These are phyloP conservation scores for Pythium oligandrum DNA, from an alignment of 352 stramenopile genomes.

Conservation along the genomic window DNA sequence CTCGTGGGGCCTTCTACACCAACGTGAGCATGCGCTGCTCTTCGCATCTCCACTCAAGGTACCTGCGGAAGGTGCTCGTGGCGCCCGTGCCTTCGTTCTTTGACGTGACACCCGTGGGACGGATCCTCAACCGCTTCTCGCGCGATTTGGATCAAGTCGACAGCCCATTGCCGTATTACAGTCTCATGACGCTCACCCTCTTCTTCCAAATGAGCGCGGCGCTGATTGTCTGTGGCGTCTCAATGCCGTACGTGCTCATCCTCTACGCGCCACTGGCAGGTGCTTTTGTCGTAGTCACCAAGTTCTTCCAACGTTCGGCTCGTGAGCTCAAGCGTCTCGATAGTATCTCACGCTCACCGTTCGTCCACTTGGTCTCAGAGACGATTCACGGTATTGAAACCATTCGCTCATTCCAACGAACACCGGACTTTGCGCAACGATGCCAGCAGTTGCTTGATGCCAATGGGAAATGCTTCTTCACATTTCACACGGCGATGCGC, in stretches of 20 bases:
- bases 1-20: not conserved
- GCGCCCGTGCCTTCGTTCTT: conserved; percentile 6
- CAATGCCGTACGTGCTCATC: conserved; percentile 18
- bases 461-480: conserved; percentile 13
- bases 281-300: conserved; percentile 17
- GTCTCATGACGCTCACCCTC: conserved; percentile 2
- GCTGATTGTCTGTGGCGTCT: conserved; percentile 34
- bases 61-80: conserved; percentile 8
- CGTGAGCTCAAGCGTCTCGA: conserved; percentile 90
- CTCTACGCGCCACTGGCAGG: conserved; percentile 28
- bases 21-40: conserved; percentile 4
- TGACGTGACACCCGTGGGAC: too few species aligned
- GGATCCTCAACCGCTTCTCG: too few species aligned
- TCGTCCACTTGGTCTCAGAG: conserved; percentile 87
- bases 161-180: conserved; percentile 10
- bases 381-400: conserved; percentile 85
- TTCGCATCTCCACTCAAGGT: conserved; percentile 1
- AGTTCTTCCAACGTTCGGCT: conserved; percentile 66
- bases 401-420: conserved; percentile 55
- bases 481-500: not conserved
- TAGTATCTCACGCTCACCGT: conserved; percentile 60
- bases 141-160: conserved; percentile 21
- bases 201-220: not conserved
- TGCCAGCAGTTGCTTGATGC: conserved; percentile 12
- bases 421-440: conserved; percentile 1